phyloP scores from a whole-genome alignment of 1,139 yeast species.

The Yamadazyma epiphylla region DNA sequence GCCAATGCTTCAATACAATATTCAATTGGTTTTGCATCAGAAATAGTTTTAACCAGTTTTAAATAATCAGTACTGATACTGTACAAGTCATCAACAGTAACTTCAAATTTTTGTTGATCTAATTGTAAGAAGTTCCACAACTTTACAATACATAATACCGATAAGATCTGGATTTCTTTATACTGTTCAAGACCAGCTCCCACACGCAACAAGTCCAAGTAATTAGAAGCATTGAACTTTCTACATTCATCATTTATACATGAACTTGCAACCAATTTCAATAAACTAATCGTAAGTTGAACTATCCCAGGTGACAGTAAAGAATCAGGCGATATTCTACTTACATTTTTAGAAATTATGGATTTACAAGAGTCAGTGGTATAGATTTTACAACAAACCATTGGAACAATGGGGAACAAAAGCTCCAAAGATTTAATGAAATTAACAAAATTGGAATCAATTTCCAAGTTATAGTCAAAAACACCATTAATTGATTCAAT shows the following conservation, averaged over 20 bases:
- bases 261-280: conserved; percentile 28
- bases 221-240: conserved; percentile 26
- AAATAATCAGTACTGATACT: conserved; percentile 17
- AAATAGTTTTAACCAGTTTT: no score
- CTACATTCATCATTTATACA: conserved; percentile 37
- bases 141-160: conserved; percentile 36
- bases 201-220: conserved; percentile 22
- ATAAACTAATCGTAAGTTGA: conserved; percentile 7
- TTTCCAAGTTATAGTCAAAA: conserved; percentile 19
- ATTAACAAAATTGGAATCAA: conserved; percentile 17
- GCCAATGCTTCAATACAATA: conserved; percentile 44
- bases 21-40: conserved; percentile 11
- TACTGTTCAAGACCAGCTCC: conserved; percentile 14
- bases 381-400: conserved; percentile 9
- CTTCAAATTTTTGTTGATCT: conserved; percentile 16
- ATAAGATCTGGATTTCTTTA: conserved; percentile 22
- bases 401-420: conserved; percentile 12
- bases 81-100: conserved; percentile 19
- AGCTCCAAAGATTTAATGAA: conserved; percentile 9
- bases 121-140: conserved; percentile 36
- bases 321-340: conserved; percentile 6
- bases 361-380: conserved; percentile 9
- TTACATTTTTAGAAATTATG: conserved; percentile 5
- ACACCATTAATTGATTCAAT: conserved; percentile 19
- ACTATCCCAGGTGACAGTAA: conserved; percentile 4